Conservation (phyloP, 2,329 filamentous ascomycete genomes). For the Colletotrichum liaoningense region DNA sequence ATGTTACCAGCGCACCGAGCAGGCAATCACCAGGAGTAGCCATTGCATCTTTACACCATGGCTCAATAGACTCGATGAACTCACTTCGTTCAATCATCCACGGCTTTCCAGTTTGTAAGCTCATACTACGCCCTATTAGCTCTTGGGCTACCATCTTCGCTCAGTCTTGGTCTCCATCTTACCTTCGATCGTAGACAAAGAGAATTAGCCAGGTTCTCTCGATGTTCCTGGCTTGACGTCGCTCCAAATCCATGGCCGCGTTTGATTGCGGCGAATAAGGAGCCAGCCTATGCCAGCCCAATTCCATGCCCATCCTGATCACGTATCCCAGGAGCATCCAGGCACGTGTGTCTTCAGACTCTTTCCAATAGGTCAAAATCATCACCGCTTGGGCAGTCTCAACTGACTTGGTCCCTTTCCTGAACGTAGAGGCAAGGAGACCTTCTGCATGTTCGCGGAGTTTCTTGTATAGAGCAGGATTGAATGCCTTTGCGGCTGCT, state of each 20-base stretch:
- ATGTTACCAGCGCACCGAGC: constrained; percentile 49
- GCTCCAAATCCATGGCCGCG: background rate
- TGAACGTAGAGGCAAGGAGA: constrained; percentile 44
- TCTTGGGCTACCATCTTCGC: too few relatives aligned
- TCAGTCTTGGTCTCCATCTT: background rate
- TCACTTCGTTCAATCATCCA: constrained; percentile 54
- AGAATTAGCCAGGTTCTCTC: constrained; percentile 22
- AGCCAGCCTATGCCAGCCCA: constrained; percentile 48
- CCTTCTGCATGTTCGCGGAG: constrained; percentile 39
- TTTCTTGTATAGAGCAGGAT: constrained; percentile 44
- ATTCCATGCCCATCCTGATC: constrained; percentile 52
- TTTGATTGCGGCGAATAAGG: constrained; percentile 14
- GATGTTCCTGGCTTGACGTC: background rate
- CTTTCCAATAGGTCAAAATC: constrained; percentile 55
- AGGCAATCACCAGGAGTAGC: constrained; percentile 48
- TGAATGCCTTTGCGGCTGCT: constrained; percentile 49
- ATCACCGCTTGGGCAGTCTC: constrained; percentile 53
- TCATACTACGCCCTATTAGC: constrained; percentile 43
- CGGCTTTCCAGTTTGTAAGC: constrained; percentile 53
- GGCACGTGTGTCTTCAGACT: constrained; percentile 51
- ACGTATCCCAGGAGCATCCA: constrained; percentile 53
- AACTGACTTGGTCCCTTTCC: constrained; percentile 47
- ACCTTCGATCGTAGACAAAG: constrained; percentile 27
- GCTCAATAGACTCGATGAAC: constrained; percentile 49
- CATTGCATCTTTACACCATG: constrained; percentile 46